Conservation (phyloP, 257 asterid species). For the Plectranthus barbatus region DNA sequence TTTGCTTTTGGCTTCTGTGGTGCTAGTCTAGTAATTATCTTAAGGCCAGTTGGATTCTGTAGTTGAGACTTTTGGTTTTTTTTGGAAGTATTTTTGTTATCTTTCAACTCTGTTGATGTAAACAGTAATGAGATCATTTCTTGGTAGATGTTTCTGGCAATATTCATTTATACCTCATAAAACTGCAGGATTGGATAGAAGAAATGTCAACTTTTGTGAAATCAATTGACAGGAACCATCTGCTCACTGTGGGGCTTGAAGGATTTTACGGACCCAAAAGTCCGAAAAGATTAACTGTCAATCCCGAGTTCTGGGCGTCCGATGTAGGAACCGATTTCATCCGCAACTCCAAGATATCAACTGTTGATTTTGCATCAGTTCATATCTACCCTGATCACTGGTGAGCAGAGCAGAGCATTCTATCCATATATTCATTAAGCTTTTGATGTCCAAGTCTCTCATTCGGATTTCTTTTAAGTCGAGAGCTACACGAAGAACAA, state of each 20-base stretch:
- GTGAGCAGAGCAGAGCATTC: slow-evolving; percentile 51
- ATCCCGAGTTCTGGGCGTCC: slow-evolving; percentile 94
- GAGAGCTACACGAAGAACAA: neutral
- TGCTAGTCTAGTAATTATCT: no score
- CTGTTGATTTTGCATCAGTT: slow-evolving; percentile 89
- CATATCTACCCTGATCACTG: slow-evolving; percentile 98
- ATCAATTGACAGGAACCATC: slow-evolving; percentile 78
- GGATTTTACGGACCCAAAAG: slow-evolving; percentile 95
- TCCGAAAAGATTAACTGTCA: slow-evolving; percentile 61
- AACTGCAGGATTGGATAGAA: slow-evolving; percentile 93
- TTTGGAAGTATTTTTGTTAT: no score
- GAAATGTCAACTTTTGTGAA: slow-evolving; percentile 87
- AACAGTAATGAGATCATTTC: neutral
- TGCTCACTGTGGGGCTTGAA: slow-evolving; percentile 91
- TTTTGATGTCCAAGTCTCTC: no score
- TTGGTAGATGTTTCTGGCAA: neutral
- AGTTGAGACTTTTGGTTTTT: no score
- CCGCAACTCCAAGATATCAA: slow-evolving; percentile 75
- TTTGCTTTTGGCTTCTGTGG: no score
- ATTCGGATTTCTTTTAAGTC: neutral
- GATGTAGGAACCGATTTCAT: slow-evolving; percentile 89
- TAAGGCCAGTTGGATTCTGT: no score
- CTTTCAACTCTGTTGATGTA: no score
- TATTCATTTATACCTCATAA: neutral
- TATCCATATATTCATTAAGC: neutral